A percentile compares a stretch with the other conserved stretches of the same genome.
phyloP scores from a whole-genome alignment of 2,329 filamentous ascomycete genomes.

The Clonostachys rhizophaga region DNA sequence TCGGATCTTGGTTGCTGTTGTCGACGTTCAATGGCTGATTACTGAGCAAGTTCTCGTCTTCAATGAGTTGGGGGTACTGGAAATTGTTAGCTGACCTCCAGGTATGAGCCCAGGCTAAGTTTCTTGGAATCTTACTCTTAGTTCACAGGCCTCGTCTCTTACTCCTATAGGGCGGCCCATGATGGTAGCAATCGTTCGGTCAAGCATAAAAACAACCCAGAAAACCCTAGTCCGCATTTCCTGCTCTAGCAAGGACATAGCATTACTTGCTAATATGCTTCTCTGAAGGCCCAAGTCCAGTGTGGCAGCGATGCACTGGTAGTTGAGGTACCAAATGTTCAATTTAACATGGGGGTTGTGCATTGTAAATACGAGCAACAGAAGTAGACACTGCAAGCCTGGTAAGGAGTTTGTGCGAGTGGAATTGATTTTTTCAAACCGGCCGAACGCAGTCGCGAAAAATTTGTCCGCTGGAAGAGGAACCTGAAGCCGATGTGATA shows the following conservation, averaged over 20 bases:
- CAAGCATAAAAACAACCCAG: conserved; percentile 47
- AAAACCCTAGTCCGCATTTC: conserved; percentile 52
- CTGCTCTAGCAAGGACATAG: conserved; percentile 40
- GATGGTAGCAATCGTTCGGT: conserved; percentile 46
- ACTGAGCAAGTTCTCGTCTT: neutral
- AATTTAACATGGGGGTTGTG: conserved; percentile 41
- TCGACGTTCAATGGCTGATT: neutral
- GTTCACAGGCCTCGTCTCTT: conserved; percentile 48
- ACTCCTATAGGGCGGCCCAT: conserved; percentile 52
- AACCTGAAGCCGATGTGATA: conserved; percentile 34
- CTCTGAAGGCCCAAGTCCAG: conserved; percentile 47
- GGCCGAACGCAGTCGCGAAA: conserved; percentile 38
- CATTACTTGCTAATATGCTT: conserved; percentile 33
- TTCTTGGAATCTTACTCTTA: conserved; percentile 27
- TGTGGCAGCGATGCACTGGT: conserved; percentile 45
- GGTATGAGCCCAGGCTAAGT: neutral
- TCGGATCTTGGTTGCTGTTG: neutral
- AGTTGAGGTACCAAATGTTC: conserved; percentile 51
- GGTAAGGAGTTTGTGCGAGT: conserved; percentile 35
- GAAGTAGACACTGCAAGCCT: conserved; percentile 41
- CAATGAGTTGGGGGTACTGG: neutral
- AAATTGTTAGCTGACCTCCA: neutral
- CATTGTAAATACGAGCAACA: conserved; percentile 42
- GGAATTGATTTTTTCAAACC: conserved; percentile 38
- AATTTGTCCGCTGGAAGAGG: conserved; percentile 42